Evolutionary conservation across 257 asterid species (phyloP), one percentile per base, ranked within the genome.

Genomic region (Solanum pimpinellifolium): DNA sequence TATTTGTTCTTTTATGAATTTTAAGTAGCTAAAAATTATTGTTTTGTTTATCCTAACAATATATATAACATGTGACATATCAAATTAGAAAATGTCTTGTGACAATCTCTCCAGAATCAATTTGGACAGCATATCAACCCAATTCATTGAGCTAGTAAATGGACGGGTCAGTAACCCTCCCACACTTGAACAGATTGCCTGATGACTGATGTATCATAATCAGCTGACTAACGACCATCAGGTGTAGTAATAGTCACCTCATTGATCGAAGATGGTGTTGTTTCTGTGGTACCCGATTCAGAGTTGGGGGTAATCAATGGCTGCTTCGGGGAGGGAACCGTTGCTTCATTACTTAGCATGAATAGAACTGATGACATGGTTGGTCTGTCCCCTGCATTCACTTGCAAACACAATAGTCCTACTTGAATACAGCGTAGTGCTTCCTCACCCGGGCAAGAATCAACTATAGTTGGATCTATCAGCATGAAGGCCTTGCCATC

Each of bases 381-480:
- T 69, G 90, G 92, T 44, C 91, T 37, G 11, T 90, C 88, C 23
- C 13, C 83, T 6, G 91, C 88, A 5, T 77, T 80, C 20, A 83
- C 86, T 44, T 91, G 90, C 20, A 91, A 91, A n/a, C 91, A 91
- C 84, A 91, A 62, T 14, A 91, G 90, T 5, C 92, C 86, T 5
- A 91, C 87, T 15, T 86, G 90, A 65, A 89, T 77, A 85, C 90
- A 89, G 69, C 89, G 85, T 35, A 46, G 2, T 14, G 44, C 91
- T 84, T 88, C 90, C 77, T 49, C 68, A 2, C 12, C 12, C 29
- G 69, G 15, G 46, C 44, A 87, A 1, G 86, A 84, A 23, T 72
- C 90, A 29, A 62, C 90, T 13, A 80, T 37, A 4, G 84, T 16
- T 62, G 90, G 87, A 88, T 91, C 90, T 59, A 81, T 14, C 11